These are phyloP conservation scores for Erigeron canadensis DNA, from an alignment of 129 eudicot species.

Conservation along the genomic window DNA sequence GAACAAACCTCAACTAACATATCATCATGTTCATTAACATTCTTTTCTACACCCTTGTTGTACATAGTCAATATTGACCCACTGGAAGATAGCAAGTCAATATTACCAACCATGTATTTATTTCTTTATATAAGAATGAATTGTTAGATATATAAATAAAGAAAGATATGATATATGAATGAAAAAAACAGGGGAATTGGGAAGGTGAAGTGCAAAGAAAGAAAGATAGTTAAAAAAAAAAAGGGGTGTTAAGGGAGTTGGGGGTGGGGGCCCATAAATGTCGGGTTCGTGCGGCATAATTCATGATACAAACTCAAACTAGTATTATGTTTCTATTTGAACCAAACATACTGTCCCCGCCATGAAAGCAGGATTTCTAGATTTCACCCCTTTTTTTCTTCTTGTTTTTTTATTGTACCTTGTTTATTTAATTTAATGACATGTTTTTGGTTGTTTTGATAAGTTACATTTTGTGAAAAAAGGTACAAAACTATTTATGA, in stretches of 20 bases:
- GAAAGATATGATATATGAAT: constrained; percentile 31
- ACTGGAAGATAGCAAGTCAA: constrained; percentile 34
- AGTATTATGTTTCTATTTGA: constrained; percentile 14
- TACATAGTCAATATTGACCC: constrained; percentile 42
- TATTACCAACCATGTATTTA: constrained; percentile 39
- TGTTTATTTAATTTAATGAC: too few relatives aligned
- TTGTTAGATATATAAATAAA: constrained; percentile 10
- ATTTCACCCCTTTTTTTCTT: not conserved
- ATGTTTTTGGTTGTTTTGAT: too few relatives aligned
- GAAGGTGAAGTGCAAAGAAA: constrained; percentile 28
- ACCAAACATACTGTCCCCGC: constrained; percentile 32
- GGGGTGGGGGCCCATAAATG: constrained; percentile 63
- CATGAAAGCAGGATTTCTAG: constrained; percentile 22
- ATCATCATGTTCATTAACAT: not conserved
- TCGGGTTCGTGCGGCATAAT: constrained; percentile 70
- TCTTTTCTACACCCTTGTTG: too few relatives aligned
- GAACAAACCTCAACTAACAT: constrained; percentile 57
- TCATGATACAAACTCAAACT: constrained; percentile 42
- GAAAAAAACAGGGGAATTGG: constrained; percentile 19
- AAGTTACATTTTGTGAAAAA: not conserved
- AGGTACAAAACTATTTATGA: not conserved
- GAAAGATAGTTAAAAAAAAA: constrained; percentile 4
- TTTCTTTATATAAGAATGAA: not conserved
- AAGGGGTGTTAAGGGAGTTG: not conserved
- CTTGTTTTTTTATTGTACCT: too few relatives aligned